A percentile compares a stretch with the other conserved stretches of the same genome.
These are phyloP conservation scores for Aspergillus uvarum DNA, from an alignment of 2,329 filamentous ascomycete genomes.

Conservation along the genomic window DNA sequence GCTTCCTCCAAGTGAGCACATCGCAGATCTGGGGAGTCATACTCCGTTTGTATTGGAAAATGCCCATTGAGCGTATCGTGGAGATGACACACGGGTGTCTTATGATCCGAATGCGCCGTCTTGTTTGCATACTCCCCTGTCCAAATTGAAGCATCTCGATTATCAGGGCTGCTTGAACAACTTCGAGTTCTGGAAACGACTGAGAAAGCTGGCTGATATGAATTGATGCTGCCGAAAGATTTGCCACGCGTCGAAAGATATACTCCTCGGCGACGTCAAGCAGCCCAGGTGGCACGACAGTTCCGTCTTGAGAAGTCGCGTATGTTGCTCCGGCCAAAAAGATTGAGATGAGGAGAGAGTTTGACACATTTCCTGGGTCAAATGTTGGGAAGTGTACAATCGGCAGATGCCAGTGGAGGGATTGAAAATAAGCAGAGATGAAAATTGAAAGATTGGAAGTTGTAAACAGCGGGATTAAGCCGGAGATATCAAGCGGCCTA, in stretches of 20 bases:
- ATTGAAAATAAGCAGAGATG: constrained; percentile 32
- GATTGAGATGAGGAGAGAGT: constrained; percentile 27
- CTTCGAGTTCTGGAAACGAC: constrained; percentile 21
- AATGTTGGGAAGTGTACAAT: constrained; percentile 35
- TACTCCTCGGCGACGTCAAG: constrained; percentile 33
- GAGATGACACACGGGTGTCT: constrained; percentile 33
- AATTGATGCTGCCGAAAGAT: constrained; percentile 17
- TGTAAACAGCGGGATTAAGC: constrained; percentile 24
- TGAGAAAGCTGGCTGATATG: constrained; percentile 10
- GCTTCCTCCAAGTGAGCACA: constrained; percentile 22
- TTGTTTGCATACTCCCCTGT: constrained; percentile 27
- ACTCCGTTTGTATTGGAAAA: constrained; percentile 28
- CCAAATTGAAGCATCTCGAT: constrained; percentile 36
- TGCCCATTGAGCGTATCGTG: constrained; percentile 28
- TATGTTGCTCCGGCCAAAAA: constrained; percentile 31
- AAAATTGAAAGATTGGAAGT: constrained; percentile 29
- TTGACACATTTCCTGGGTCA: constrained; percentile 27
- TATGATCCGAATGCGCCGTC: constrained; percentile 33
- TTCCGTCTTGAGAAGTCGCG: constrained; percentile 20
- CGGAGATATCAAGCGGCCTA: constrained; percentile 16
- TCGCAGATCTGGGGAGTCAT: constrained; percentile 15
- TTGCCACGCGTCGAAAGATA: constrained; percentile 28
- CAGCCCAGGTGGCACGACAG: constrained; percentile 20
- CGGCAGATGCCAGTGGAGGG: constrained; percentile 34
- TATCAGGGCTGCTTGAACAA: constrained; percentile 31